A percentile compares a stretch with the other conserved stretches of the same genome.
Conservation (phyloP, 2,329 filamentous ascomycete species). For the Stylonectria norvegica region DNA sequence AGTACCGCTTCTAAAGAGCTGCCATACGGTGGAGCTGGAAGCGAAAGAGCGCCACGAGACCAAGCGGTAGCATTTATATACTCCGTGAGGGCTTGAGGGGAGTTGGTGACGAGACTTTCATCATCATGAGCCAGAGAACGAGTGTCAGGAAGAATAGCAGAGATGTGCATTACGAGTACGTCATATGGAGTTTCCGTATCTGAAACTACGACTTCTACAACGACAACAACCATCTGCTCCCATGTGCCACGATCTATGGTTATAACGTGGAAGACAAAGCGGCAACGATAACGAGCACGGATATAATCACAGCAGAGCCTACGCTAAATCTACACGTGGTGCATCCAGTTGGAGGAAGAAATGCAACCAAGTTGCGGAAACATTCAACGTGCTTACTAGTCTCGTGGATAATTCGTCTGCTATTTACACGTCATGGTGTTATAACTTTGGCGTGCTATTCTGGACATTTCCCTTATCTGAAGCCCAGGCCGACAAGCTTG, state of each 20-base stretch:
- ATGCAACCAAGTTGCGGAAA: not conserved
- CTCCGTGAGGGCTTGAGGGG: no score
- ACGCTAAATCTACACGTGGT: not conserved
- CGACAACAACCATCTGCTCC: not conserved
- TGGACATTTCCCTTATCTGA: not conserved
- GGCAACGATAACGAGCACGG: not conserved
- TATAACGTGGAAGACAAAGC: slow-evolving; percentile 3
- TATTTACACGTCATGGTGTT: not conserved
- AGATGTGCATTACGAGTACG: slow-evolving; percentile 2
- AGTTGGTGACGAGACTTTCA: no score
- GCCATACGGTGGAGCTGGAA: no score
- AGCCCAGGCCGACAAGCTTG: not conserved
- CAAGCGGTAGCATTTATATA: no score
- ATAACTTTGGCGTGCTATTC: not conserved
- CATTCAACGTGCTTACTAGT: not conserved
- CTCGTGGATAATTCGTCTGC: not conserved
- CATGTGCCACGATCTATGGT: slow-evolving; percentile 6
- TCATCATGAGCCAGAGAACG: no score
- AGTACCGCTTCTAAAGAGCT: slow-evolving; percentile 1
- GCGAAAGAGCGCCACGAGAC: no score
- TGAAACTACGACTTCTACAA: not conserved
- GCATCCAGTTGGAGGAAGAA: slow-evolving; percentile 2
- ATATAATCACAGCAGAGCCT: not conserved
- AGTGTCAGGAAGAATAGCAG: no score
- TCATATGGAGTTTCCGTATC: slow-evolving; percentile 2